Conservation (phyloP, 768 basidiomycete species). For the Cyathus striatus region DNA sequence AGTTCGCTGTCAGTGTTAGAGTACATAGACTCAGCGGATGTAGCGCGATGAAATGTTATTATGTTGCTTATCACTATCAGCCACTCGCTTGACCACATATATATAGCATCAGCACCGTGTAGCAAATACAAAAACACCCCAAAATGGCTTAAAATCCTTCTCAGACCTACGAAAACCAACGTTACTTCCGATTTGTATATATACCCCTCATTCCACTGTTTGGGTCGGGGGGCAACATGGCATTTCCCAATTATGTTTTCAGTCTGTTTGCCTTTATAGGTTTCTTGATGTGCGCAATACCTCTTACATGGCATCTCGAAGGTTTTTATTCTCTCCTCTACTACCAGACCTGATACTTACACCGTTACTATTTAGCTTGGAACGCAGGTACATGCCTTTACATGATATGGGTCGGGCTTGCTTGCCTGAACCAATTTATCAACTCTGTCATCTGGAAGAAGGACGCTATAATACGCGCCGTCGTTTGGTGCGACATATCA, state of each 20-base stretch:
- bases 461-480: slow-evolving; percentile 47
- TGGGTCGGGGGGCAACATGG: no score
- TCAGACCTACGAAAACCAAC: no score
- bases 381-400: slow-evolving; percentile 66
- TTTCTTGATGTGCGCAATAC: slow-evolving; percentile 52
- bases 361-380: slow-evolving; percentile 28
- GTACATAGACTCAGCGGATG: no score
- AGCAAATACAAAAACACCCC: no score
- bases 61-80: no score
- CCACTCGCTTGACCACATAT: no score
- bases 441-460: slow-evolving; percentile 69
- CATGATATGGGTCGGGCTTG: slow-evolving; percentile 50
- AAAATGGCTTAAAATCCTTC: no score
- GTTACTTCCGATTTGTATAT: no score
- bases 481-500: slow-evolving; percentile 65
- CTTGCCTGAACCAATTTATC: slow-evolving; percentile 55
- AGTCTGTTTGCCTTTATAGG: slow-evolving; percentile 48
- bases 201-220: no score
- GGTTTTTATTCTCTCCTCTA: slow-evolving; percentile 22
- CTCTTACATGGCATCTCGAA: slow-evolving; percentile 67
- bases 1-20: no score
- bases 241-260: slow-evolving; percentile 44
- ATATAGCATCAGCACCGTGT: no score
- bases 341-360: slow-evolving; percentile 6
- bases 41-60: no score